Percentiles rank a stretch among this genome's conserved stretches.
phyloP scores from a whole-genome alignment of 495 filamentous ascomycete genomes.

The Filosporella fistucella region DNA sequence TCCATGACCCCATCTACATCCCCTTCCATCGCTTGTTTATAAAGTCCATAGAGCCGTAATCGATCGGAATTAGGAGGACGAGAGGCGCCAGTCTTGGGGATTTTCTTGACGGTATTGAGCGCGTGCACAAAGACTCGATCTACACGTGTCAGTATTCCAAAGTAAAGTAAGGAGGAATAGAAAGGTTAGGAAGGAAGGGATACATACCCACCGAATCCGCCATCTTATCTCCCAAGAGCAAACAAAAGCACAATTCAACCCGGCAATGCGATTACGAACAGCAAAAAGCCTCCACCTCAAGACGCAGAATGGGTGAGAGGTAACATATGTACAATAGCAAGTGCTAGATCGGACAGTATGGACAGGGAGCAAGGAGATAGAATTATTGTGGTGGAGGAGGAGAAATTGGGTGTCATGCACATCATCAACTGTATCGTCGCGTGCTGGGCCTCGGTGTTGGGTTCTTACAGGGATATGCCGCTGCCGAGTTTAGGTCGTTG shows the following conservation, averaged over 20 bases:
- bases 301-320: background rate
- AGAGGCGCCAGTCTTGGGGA: slow-evolving; percentile 84
- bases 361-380: background rate
- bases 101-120: slow-evolving; percentile 95
- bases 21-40: slow-evolving; percentile 98
- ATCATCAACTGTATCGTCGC: slow-evolving; percentile 15
- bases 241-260: background rate
- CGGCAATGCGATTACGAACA: background rate
- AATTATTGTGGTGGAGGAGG: background rate
- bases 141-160: slow-evolving; percentile 27
- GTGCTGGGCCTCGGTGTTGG: slow-evolving; percentile 5
- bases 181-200: background rate
- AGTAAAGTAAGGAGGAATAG: background rate
- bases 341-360: background rate
- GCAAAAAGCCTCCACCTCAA: background rate
- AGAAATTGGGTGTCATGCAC: slow-evolving; percentile 17
- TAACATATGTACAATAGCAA: no score
- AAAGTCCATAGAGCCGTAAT: slow-evolving; percentile 90
- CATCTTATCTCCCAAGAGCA: slow-evolving; percentile 32
- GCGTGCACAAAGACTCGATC: slow-evolving; percentile 99
- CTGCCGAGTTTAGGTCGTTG: background rate
- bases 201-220: slow-evolving; percentile 47
- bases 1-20: slow-evolving; percentile 92
- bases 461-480: background rate
- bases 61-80: slow-evolving; percentile 83